A percentile compares a stretch with the other conserved stretches of the same genome.
Evolutionary conservation across 2,329 filamentous ascomycete genomes (phyloP).

Genomic region (Neopestalotiopsis sp.): DNA sequence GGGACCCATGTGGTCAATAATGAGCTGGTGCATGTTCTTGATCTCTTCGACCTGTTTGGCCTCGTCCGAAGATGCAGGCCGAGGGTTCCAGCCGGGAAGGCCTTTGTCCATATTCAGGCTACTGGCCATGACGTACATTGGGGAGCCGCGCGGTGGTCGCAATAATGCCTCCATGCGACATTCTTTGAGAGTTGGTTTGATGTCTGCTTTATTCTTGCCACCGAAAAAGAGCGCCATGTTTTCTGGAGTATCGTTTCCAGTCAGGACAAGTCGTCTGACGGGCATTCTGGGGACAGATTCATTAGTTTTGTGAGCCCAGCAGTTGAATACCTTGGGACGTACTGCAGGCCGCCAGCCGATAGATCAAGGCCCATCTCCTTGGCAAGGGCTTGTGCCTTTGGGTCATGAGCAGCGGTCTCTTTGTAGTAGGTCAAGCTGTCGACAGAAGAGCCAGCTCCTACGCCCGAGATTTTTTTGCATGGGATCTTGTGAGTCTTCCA

Average conservation of each 20-base stretch:
- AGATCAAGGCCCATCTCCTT: slow-evolving; percentile 16
- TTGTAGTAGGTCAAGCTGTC: slow-evolving; percentile 15
- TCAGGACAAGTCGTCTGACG: slow-evolving; percentile 17
- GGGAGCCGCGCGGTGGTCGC: slow-evolving; percentile 15
- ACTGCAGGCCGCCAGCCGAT: background rate
- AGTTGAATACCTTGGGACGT: too few relatives aligned
- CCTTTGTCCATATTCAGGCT: slow-evolving; percentile 8
- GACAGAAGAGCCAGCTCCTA: slow-evolving; percentile 13
- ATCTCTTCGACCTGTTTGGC: slow-evolving; percentile 10
- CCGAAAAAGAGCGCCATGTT: slow-evolving; percentile 28
- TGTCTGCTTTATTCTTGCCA: slow-evolving; percentile 14
- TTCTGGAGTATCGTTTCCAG: slow-evolving; percentile 21
- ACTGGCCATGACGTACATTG: background rate
- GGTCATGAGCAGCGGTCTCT: slow-evolving; percentile 21
- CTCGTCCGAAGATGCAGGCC: slow-evolving; percentile 17
- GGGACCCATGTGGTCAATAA: slow-evolving; percentile 16
- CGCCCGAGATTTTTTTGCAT: slow-evolving; percentile 22
- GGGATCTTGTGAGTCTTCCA: slow-evolving; percentile 30
- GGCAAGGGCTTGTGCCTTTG: slow-evolving; percentile 17
- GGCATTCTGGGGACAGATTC: background rate
- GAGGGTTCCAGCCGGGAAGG: slow-evolving; percentile 19
- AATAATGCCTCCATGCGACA: slow-evolving; percentile 15
- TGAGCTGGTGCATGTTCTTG: slow-evolving; percentile 18
- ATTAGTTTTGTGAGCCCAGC: slow-evolving; percentile 10
- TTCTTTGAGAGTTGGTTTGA: slow-evolving; percentile 26